Evolutionary conservation across 768 basidiomycete species (phyloP).

Genomic region (Termitomyces sp.): DNA sequence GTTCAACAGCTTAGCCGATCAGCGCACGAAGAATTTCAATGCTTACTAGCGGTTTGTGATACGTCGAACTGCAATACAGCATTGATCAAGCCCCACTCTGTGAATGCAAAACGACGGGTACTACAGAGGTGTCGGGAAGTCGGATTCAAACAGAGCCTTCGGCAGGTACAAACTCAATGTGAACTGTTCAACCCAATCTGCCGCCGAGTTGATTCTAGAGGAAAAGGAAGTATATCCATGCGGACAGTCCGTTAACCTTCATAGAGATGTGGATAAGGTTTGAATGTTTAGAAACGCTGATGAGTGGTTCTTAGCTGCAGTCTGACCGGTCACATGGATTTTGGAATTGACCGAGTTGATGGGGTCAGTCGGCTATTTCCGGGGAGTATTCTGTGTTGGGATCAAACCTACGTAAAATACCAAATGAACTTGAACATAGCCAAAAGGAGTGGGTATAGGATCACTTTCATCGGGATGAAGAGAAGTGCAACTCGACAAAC

Average conservation of each 20-base stretch:
- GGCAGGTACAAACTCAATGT: not conserved
- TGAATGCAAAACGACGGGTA: not conserved
- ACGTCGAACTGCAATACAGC: not conserved
- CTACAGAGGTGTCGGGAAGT: not conserved
- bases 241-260: not conserved
- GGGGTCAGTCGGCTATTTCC: not conserved
- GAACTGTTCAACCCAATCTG: not conserved
- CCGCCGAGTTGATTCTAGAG: not conserved
- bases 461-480: constrained; percentile 3
- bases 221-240: not conserved
- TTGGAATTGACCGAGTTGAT: not conserved
- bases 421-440: not conserved
- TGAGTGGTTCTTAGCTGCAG: too few relatives aligned
- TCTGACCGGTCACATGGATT: not conserved
- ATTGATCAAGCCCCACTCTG: not conserved
- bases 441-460: not conserved
- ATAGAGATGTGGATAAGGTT: too few relatives aligned
- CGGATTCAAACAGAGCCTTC: not conserved
- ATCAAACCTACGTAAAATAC: not conserved
- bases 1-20: not conserved
- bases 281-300: too few relatives aligned
- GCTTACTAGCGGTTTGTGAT: not conserved
- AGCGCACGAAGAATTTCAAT: not conserved
- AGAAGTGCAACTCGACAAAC: constrained; percentile 8
- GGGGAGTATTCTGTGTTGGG: too few relatives aligned